Evolutionary conservation across 129 eudicot species (phyloP), one percentile per base, ranked within the genome.

Genomic region (Erigeron canadensis): DNA sequence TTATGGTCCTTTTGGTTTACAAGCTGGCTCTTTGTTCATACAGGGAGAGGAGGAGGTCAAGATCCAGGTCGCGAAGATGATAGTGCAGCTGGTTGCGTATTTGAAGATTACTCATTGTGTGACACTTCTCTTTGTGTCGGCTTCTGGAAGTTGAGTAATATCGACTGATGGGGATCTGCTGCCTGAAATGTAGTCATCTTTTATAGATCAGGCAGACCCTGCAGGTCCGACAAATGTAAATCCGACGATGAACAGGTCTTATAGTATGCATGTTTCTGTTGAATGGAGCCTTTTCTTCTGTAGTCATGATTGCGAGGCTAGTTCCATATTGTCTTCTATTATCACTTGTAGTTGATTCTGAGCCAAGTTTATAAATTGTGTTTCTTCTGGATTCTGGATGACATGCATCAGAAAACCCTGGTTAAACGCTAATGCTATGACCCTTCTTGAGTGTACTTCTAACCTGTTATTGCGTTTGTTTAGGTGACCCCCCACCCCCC

Each of bases 1-100:
- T 12, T 15, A n/a, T 15, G 6, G 12, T 11, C 11, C 23, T 7
- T 4, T 38, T 63, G 63, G 83, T 8, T 72, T 76, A 75, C 65
- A 45, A 75, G 80, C 67, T 72, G 55, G 56, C 65, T 12, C 1
- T 54, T 19, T 71, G 44, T 41, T 66, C 45, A 55, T 84, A 83
- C 86, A 85, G 93, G 81, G 84, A 74, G 72, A 87, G 88, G 80
- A 86, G 84, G 84, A 86, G 88, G 75, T 90, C 91, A 66, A 86
- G 96, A 81, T 93, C 95, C 68, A 84, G 90, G 79, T 86, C 97
- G 12, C 45, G 77, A 44, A 69, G 81, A 50, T 58, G 70, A 65
- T 38, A 58, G 61, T 55, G 64, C 63, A n/a, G 50, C 43, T 59
- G 70, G 73, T 45, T 53, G 43, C 51, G 10, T 8, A 42, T 48